phyloP scores from a whole-genome alignment of 345 rosid species.

The Salix dunnii region DNA sequence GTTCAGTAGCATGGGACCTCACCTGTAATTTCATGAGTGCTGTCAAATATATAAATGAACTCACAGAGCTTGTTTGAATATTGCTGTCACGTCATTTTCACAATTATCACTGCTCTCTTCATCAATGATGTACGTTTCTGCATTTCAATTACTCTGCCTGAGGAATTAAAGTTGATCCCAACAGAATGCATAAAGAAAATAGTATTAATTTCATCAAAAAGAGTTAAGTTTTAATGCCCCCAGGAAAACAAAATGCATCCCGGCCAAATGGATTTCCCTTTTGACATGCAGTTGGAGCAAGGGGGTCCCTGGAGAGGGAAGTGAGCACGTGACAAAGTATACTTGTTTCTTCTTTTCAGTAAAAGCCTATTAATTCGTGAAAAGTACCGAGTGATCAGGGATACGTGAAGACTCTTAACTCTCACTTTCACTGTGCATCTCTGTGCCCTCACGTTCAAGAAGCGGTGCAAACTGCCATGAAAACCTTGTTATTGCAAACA shows the following conservation, averaged over 20 bases:
- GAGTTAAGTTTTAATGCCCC: no score
- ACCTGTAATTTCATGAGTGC: no score
- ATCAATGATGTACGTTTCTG: no score
- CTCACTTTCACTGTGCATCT: constrained; percentile 14
- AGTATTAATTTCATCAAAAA: no score
- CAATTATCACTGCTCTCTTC: no score
- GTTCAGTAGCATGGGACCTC: no score
- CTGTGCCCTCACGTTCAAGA: neutral
- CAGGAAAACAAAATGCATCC: neutral
- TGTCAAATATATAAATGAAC: no score
- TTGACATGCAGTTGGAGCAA: neutral
- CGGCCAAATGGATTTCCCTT: neutral
- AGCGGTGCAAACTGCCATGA: neutral
- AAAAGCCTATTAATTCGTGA: neutral
- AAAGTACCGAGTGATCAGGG: constrained; percentile 11
- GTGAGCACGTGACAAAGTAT: constrained; percentile 10
- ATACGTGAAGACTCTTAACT: neutral
- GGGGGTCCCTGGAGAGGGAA: neutral
- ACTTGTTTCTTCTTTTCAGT: neutral
- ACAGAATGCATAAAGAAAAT: no score
- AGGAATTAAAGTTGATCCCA: no score
- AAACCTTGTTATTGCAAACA: neutral
- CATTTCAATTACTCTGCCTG: no score
- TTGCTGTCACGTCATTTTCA: no score
- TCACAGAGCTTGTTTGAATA: no score